A percentile compares a stretch with the other conserved stretches of the same genome.
Conservation (phyloP, 2,329 filamentous ascomycete genomes). For the Elsinoe fawcettii region DNA sequence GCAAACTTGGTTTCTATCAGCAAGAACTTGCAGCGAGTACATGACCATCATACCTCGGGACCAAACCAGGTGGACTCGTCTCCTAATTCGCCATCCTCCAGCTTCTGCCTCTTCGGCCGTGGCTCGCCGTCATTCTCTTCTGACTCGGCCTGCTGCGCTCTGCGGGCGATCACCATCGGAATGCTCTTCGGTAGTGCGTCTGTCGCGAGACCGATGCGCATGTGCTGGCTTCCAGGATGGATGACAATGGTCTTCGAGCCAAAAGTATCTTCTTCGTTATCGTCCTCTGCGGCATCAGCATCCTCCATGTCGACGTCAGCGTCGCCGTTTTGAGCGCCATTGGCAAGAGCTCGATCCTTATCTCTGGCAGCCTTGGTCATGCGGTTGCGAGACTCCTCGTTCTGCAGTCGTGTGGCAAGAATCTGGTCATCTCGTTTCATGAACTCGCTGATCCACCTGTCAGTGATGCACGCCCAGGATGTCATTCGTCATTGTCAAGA, state of each 20-base stretch:
- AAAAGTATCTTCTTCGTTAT: constrained; percentile 47
- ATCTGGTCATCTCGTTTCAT: constrained; percentile 98
- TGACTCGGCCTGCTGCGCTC: constrained; percentile 68
- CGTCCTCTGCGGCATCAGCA: constrained; percentile 46
- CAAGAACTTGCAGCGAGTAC: neutral
- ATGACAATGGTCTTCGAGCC: constrained; percentile 91
- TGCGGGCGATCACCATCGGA: constrained; percentile 83
- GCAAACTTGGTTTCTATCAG: constrained; percentile 41
- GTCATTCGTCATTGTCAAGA: constrained; percentile 18
- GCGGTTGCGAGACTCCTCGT: constrained; percentile 74
- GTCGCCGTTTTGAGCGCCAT: constrained; percentile 58
- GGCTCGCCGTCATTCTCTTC: constrained; percentile 76
- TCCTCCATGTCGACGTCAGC: constrained; percentile 51
- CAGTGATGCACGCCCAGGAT: neutral
- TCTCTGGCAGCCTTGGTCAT: constrained; percentile 84
- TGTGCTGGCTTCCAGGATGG: constrained; percentile 89
- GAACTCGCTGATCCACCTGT: constrained; percentile 60
- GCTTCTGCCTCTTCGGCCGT: constrained; percentile 57
- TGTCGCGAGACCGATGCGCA: constrained; percentile 89
- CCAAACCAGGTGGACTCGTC: constrained; percentile 76
- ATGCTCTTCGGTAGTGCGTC: constrained; percentile 91
- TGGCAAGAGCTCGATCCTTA: constrained; percentile 73
- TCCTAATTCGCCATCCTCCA: constrained; percentile 53
- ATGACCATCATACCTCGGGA: constrained; percentile 53
- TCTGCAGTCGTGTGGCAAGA: constrained; percentile 77